Evolutionary conservation across 371 early-diverging fungal genomes (phyloP), one percentile per base, ranked within the genome.

Genomic region (Mortierella sp.): DNA sequence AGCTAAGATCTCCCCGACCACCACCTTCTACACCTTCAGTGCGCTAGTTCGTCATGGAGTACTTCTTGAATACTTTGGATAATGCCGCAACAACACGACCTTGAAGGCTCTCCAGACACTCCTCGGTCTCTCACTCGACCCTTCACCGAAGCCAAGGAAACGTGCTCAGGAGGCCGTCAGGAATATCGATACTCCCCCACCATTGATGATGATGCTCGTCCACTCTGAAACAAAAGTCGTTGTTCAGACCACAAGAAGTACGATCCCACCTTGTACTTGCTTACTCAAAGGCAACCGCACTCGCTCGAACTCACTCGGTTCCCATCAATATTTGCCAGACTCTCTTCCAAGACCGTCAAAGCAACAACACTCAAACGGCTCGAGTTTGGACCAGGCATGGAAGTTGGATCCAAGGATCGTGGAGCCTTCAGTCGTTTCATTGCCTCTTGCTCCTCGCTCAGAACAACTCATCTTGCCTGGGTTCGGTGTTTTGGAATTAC

Each of bases 91-190:
- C 80, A 87, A 85, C 55, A 78, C 83, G n/a, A 82, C 86, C 3
- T 89, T 91, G 71, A 88, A 90, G 64, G 84, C 89, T 2, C 90
- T 89, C 67, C 90, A 91, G 63, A 79, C 87, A 34, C 78, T 97
- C 46, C 82, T 97, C 30, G 78, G 89, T 41, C 83, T 94, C 55
- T 87, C 91, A 38, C 85, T 92, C 10, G 96, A 97, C 71, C 84
- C 86, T 43, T 86, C 95, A 43, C 95, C 96, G 47, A 96, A 96
- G 86, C 92, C 96, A 43, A 87, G 96, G 27, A 91, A 92, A 82
- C 83, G 90, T 56, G 96, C 96, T 23, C 95, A 93, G 64, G 96
- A 96, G 58, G 93, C 92, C 13, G 85, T 93, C 48, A 82, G 84
- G 28, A 78, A 80, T 21, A 84, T 96, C 42, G 79, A 95, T 38